phyloP scores from a whole-genome alignment of 2,329 filamentous ascomycete species.

The Periconia sp. region DNA sequence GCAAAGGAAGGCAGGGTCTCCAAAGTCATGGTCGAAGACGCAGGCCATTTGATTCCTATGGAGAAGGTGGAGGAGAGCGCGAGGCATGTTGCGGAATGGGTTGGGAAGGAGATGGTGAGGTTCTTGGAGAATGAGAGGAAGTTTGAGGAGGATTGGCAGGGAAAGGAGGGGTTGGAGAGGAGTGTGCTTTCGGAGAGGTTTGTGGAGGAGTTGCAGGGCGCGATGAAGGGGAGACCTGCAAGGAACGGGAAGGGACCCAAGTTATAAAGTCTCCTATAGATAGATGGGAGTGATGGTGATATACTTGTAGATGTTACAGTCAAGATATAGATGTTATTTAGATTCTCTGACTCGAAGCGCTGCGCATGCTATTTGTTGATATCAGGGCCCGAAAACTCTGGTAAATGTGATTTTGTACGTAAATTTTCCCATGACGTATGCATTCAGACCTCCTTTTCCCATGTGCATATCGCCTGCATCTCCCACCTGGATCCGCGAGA shows the following conservation, averaged over 20 bases:
- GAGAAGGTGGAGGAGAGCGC: conserved; percentile 75
- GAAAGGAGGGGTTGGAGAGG: conserved; percentile 35
- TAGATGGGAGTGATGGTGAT: not conserved
- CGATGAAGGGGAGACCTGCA: conserved; percentile 16
- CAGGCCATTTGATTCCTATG: conserved; percentile 84
- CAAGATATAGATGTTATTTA: too few species aligned
- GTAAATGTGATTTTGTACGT: too few species aligned
- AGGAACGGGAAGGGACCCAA: conserved; percentile 30
- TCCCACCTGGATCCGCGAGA: too few species aligned
- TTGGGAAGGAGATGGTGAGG: conserved; percentile 43
- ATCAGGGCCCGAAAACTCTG: too few species aligned
- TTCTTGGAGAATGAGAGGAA: conserved; percentile 43
- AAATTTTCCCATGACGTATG: too few species aligned
- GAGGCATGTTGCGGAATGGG: conserved; percentile 50
- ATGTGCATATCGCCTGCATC: too few species aligned
- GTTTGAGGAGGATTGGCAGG: conserved; percentile 40
- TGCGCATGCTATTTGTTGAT: too few species aligned
- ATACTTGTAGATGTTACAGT: not conserved
- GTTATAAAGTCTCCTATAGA: too few species aligned
- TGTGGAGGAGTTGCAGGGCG: conserved; percentile 33
- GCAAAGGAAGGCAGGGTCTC: conserved; percentile 69
- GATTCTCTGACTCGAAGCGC: too few species aligned
- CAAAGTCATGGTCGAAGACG: conserved; percentile 66
- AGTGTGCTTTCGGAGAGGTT: conserved; percentile 34
- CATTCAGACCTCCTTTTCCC: too few species aligned